Percentiles rank a stretch among this genome's conserved stretches.
Conservation (phyloP, 306 rosid genomes). For the Gastrolobium villosum region DNA sequence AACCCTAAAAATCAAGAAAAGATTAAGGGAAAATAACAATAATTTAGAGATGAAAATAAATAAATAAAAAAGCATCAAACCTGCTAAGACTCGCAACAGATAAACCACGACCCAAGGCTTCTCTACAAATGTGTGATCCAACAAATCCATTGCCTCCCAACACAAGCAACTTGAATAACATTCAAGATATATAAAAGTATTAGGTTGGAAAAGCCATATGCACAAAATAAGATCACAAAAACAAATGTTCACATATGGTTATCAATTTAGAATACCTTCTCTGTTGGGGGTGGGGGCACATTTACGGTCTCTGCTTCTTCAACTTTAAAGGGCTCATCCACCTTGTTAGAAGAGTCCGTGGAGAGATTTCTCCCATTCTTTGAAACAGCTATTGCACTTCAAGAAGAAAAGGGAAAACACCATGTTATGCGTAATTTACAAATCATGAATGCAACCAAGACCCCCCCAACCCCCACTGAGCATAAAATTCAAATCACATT, state of each 20-base stretch:
- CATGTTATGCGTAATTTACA: conserved; percentile 5
- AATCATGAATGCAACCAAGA: conserved; percentile 33
- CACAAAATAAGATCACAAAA: conserved; percentile 18
- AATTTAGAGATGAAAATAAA: too few relatives aligned
- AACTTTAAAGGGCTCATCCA: conserved; percentile 82
- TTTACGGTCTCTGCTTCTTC: conserved; percentile 92
- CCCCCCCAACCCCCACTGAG: not conserved
- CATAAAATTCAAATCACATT: conserved; percentile 32
- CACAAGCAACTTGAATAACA: conserved; percentile 80
- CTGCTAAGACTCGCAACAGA: conserved; percentile 93
- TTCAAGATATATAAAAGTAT: conserved; percentile 23
- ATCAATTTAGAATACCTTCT: conserved; percentile 68
- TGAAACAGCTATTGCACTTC: conserved; percentile 62
- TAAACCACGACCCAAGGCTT: conserved; percentile 79
- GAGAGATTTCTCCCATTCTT: conserved; percentile 64
- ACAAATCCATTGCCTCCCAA: conserved; percentile 99
- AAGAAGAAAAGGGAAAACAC: conserved; percentile 43
- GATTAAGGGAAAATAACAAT: too few relatives aligned
- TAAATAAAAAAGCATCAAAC: conserved; percentile 43
- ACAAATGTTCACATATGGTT: not conserved
- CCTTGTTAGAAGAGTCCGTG: conserved; percentile 73
- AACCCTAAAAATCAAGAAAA: too few relatives aligned
- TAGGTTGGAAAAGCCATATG: conserved; percentile 30
- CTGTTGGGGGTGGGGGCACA: conserved; percentile 84
- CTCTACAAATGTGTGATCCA: conserved; percentile 91